These are phyloP conservation scores for Eucalyptus pauciflora DNA, from an alignment of 345 rosid genomes.

Conservation along the genomic window DNA sequence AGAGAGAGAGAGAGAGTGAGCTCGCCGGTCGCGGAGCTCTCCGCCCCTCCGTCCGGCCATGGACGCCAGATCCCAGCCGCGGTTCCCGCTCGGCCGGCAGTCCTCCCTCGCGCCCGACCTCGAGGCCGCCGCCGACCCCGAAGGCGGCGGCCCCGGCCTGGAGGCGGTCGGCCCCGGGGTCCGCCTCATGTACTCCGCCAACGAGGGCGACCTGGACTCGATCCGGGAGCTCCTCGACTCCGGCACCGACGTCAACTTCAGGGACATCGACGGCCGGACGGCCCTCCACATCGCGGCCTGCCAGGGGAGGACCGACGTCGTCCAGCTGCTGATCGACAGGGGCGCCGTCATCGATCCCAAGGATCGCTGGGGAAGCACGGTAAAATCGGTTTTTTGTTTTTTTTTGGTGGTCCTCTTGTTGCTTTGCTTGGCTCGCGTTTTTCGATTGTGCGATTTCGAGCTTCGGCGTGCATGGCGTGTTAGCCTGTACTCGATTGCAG, in stretches of 20 bases:
- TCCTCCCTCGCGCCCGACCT: slow-evolving; percentile 54
- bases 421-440: neutral
- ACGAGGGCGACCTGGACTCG: slow-evolving; percentile 67
- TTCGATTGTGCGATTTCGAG: neutral
- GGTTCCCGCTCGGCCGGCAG: slow-evolving; percentile 45
- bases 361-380: slow-evolving; percentile 98
- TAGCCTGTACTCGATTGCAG: neutral
- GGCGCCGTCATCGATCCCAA: slow-evolving; percentile 52
- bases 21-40: neutral
- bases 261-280: slow-evolving; percentile 60
- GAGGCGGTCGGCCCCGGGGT: slow-evolving; percentile 39
- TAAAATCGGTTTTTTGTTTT: slow-evolving; percentile 8
- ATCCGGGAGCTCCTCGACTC: slow-evolving; percentile 47
- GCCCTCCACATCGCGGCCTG: slow-evolving; percentile 78
- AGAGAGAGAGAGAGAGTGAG: neutral
- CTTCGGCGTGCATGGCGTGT: neutral
- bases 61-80: neutral
- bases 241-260: slow-evolving; percentile 57
- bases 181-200: slow-evolving; percentile 63
- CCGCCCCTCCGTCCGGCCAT: neutral
- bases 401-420: neutral
- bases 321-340: slow-evolving; percentile 42
- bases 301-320: slow-evolving; percentile 61
- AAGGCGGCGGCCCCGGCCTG: neutral
- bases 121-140: neutral